Evolutionary conservation across 2,329 filamentous ascomycete species (phyloP).

Genomic region (Paecilomyces formosus): DNA sequence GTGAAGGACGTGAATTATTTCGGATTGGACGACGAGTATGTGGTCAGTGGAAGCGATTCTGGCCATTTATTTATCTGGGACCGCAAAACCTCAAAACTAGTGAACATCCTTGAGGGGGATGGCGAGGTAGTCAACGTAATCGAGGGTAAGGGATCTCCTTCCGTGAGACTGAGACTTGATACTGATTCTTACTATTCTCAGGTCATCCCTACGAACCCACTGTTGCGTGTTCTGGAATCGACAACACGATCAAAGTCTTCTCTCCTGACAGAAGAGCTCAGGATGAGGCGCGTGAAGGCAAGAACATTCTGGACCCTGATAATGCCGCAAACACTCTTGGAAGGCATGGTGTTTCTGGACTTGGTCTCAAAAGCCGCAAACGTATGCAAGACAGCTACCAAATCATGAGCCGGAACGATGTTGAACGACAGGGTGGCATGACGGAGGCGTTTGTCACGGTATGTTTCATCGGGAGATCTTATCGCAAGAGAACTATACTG

Average conservation of each 20-base stretch:
- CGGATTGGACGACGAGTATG: conserved; percentile 59
- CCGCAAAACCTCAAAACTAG: conserved; percentile 50
- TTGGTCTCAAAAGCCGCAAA: conserved; percentile 49
- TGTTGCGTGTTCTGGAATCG: conserved; percentile 59
- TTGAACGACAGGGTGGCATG: conserved; percentile 50
- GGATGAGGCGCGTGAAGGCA: conserved; percentile 48
- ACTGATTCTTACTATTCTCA: conserved; percentile 16
- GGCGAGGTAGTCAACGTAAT: conserved; percentile 64
- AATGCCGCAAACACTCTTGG: conserved; percentile 29
- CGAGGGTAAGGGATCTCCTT: conserved; percentile 40
- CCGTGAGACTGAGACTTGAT: neutral
- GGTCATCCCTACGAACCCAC: conserved; percentile 62
- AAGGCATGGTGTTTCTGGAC: conserved; percentile 16
- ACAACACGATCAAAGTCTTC: conserved; percentile 63
- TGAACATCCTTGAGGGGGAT: conserved; percentile 60
- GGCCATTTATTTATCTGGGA: conserved; percentile 66
- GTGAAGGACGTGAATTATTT: conserved; percentile 66
- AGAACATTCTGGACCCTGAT: conserved; percentile 48
- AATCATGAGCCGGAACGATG: conserved; percentile 57
- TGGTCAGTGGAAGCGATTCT: conserved; percentile 59
- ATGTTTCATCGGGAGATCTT: conserved; percentile 16
- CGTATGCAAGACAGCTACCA: conserved; percentile 54
- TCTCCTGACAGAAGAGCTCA: conserved; percentile 53
- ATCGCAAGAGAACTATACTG: conserved; percentile 8
- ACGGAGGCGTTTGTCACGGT: conserved; percentile 52